Evolutionary conservation across 805 yeast species (phyloP).

Genomic region (Teunomyces atbi): DNA sequence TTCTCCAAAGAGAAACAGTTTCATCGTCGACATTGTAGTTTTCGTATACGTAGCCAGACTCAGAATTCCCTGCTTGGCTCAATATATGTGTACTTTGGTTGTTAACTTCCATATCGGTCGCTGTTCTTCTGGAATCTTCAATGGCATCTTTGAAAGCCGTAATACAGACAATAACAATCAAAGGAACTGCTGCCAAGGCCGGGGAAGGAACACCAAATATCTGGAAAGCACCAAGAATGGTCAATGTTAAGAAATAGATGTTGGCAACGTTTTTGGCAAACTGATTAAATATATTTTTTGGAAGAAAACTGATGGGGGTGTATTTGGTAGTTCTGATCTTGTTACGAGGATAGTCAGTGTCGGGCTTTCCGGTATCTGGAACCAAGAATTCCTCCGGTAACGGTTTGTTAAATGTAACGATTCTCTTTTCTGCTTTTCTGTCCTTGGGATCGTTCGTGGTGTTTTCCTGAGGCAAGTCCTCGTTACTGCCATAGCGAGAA

Average conservation of each 20-base stretch:
- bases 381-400: slow-evolving; percentile 60
- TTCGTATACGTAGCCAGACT: slow-evolving; percentile 23
- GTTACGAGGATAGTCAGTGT: slow-evolving; percentile 70
- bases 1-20: slow-evolving; percentile 65
- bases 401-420: slow-evolving; percentile 56
- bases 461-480: slow-evolving; percentile 8
- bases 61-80: slow-evolving; percentile 38
- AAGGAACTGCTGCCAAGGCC: slow-evolving; percentile 70
- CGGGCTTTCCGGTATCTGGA: slow-evolving; percentile 58
- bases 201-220: slow-evolving; percentile 84
- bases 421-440: slow-evolving; percentile 35
- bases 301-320: slow-evolving; percentile 85
- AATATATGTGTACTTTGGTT: slow-evolving; percentile 71
- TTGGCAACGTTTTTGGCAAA: slow-evolving; percentile 79
- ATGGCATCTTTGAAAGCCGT: slow-evolving; percentile 80
- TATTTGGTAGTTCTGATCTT: slow-evolving; percentile 94
- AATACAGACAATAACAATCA: slow-evolving; percentile 70
- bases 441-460: slow-evolving; percentile 35
- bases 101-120: slow-evolving; percentile 70
- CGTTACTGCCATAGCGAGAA: neutral
- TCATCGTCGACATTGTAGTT: slow-evolving; percentile 66
- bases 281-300: slow-evolving; percentile 78
- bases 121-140: slow-evolving; percentile 76
- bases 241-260: slow-evolving; percentile 75
- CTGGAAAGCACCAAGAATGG: slow-evolving; percentile 67